A percentile compares a stretch with the other conserved stretches of the same genome.
Evolutionary conservation across 2,329 filamentous ascomycete species (phyloP).

Genomic region (Neoarthrinium moseri): DNA sequence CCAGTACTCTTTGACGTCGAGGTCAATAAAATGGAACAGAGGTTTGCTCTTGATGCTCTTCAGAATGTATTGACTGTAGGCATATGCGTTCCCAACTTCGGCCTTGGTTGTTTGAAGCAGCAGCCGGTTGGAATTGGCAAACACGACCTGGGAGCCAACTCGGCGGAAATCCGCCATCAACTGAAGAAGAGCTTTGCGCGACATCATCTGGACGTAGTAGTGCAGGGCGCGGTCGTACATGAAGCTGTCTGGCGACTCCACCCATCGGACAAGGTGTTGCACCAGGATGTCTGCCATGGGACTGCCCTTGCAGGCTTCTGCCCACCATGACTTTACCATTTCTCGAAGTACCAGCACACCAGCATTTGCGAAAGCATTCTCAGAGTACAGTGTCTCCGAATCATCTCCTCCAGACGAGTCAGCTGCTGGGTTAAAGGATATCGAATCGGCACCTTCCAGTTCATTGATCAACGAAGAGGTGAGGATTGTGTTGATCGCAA

Average conservation of each 20-base stretch:
- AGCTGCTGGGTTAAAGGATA: slow-evolving; percentile 78
- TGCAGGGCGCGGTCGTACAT: slow-evolving; percentile 93
- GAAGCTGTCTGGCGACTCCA: slow-evolving; percentile 88
- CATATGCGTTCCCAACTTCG: slow-evolving; percentile 93
- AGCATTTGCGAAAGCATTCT: slow-evolving; percentile 90
- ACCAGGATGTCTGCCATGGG: slow-evolving; percentile 98
- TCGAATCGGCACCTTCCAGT: slow-evolving; percentile 83
- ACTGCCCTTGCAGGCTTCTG: slow-evolving; percentile 84
- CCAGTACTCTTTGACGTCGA: slow-evolving; percentile 99
- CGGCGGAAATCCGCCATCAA: slow-evolving; percentile 95
- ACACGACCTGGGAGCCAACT: slow-evolving; percentile 94
- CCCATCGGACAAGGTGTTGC: slow-evolving; percentile 95
- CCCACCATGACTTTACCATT: slow-evolving; percentile 99
- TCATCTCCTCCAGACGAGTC: slow-evolving; percentile 62
- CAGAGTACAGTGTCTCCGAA: slow-evolving; percentile 72
- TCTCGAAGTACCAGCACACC: slow-evolving; percentile 88
- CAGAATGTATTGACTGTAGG: slow-evolving; percentile 95
- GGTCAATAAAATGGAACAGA: slow-evolving; percentile 93
- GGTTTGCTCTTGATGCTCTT: slow-evolving; percentile 96
- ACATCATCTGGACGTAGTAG: slow-evolving; percentile 99
- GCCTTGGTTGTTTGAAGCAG: slow-evolving; percentile 94
- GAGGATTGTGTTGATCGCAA: slow-evolving; percentile 96
- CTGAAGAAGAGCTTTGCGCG: slow-evolving; percentile 92
- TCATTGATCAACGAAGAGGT: slow-evolving; percentile 97
- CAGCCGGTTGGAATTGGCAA: slow-evolving; percentile 84